phyloP scores from a whole-genome alignment of 2,329 filamentous ascomycete species.

The Basipetospora chlamydospora region DNA sequence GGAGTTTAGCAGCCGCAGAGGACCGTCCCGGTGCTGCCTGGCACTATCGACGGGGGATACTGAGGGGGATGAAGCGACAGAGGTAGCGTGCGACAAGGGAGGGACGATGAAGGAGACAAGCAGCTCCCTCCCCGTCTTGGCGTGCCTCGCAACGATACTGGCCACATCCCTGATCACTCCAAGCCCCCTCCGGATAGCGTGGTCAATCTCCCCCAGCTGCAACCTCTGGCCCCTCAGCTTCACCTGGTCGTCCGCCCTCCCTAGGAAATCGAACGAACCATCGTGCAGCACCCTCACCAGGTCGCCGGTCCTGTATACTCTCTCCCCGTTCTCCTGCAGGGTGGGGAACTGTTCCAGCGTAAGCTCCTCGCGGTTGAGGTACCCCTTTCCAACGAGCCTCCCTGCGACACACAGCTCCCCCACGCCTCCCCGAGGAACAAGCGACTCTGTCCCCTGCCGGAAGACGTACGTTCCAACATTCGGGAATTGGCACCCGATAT shows the following conservation, averaged over 20 bases:
- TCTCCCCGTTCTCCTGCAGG: conserved; percentile 38
- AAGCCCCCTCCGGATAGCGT: conserved; percentile 53
- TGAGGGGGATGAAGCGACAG: too few species aligned
- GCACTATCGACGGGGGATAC: too few species aligned
- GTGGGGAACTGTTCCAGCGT: conserved; percentile 63
- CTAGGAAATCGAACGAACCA: conserved; percentile 73
- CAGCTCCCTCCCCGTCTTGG: conserved; percentile 62
- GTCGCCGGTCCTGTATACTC: conserved; percentile 79
- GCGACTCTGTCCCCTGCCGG: conserved; percentile 49
- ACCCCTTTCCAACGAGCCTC: conserved; percentile 76
- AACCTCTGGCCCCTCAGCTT: conserved; percentile 81
- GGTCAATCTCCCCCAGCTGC: conserved; percentile 84
- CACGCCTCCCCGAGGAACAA: conserved; percentile 63
- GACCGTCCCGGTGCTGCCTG: background rate
- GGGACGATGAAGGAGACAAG: conserved; percentile 57
- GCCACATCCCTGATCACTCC: conserved; percentile 50
- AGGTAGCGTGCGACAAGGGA: too few species aligned
- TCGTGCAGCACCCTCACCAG: conserved; percentile 70
- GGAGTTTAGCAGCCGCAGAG: background rate
- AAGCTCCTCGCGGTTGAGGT: conserved; percentile 66
- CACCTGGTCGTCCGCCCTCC: conserved; percentile 79
- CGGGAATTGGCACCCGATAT: conserved; percentile 74
- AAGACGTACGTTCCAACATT: conserved; percentile 81
- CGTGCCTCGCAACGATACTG: conserved; percentile 60
- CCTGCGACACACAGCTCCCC: conserved; percentile 85